Base-by-base conservation (phyloP, 768 basidiomycete species). In the Gyrodon lividus region DNA sequence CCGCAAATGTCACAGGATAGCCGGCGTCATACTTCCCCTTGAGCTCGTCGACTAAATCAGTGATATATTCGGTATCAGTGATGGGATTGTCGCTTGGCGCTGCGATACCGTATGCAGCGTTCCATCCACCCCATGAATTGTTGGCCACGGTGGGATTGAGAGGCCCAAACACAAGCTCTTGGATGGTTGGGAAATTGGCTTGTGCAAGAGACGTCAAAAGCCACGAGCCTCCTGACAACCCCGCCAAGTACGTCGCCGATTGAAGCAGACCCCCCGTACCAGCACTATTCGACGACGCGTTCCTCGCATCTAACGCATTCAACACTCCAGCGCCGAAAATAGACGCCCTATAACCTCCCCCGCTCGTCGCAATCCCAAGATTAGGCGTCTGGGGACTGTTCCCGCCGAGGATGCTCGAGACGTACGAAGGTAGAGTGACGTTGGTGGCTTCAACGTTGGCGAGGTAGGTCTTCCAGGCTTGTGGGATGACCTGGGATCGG, bases 271-370 rank as follows among this genome's bases (percentile, higher is more conserved):
- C 81, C 0, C 79, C 81, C 1, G 69, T 66, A 1, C 80, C 81
- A 0, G 65, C 70, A 2, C 54, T 57, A 6, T 63, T 70, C 6
- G 75, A 65, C 0, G 80, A 71, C 1, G 62, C 38, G 46, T 82
- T 83, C 23, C 79, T 65, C 34, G 69, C 78, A 58, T 85, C 80
- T 37, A 81, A 55, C 1, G 75, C 71, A n/a, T 70, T 71, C 43
- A 78, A 56, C 17, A 81, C 71, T 1, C 80, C 83, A 4, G 77
- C 82, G 37, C 75, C 77, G 45, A 76, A 78, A 6, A 80, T 69
- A 4, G 80, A 78, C 0, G 83, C 84, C 13, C 83, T 67, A 43
- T 79, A 76, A 0, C 81, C 77, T 7, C 84, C 84, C 13, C 84
- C 84, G 23, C 77, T 79, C 20, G 74, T 63, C 0, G 82, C 81